These are phyloP conservation scores for Capsicum pubescens DNA, from an alignment of 257 asterid genomes.

Conservation along the genomic window DNA sequence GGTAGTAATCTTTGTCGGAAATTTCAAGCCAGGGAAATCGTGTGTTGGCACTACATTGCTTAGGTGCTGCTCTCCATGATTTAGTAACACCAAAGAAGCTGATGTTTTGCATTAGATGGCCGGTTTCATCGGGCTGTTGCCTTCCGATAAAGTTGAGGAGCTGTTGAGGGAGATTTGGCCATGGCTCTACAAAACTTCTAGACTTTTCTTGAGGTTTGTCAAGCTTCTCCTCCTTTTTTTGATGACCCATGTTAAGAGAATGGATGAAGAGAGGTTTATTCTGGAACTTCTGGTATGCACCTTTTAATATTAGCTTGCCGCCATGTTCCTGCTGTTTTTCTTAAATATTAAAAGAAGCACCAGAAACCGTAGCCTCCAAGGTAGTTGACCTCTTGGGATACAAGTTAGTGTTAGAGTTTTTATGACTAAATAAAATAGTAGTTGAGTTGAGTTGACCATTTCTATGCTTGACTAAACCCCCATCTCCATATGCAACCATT, in stretches of 20 bases:
- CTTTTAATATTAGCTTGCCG: not conserved
- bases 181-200: constrained; percentile 21
- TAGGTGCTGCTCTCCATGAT: constrained; percentile 44
- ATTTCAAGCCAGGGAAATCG: constrained; percentile 34
- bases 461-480: not conserved
- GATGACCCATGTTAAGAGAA: not conserved
- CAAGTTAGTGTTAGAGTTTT: not conserved
- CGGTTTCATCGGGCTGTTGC: constrained; percentile 21
- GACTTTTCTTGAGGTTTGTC: not conserved
- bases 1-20: not conserved
- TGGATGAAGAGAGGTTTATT: not conserved
- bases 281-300: not conserved
- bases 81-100: constrained; percentile 37
- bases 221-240: not conserved
- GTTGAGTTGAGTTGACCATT: not conserved
- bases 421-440: not conserved
- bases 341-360: not conserved
- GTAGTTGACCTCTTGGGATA: not conserved
- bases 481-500: not conserved
- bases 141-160: constrained; percentile 27
- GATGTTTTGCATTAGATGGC: constrained; percentile 34
- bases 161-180: constrained; percentile 48
- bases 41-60: constrained; percentile 24
- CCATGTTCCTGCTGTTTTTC: not conserved
- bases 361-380: constrained; percentile 25